phyloP scores from a whole-genome alignment of 306 rosid genomes.

The Inga oerstediana region DNA sequence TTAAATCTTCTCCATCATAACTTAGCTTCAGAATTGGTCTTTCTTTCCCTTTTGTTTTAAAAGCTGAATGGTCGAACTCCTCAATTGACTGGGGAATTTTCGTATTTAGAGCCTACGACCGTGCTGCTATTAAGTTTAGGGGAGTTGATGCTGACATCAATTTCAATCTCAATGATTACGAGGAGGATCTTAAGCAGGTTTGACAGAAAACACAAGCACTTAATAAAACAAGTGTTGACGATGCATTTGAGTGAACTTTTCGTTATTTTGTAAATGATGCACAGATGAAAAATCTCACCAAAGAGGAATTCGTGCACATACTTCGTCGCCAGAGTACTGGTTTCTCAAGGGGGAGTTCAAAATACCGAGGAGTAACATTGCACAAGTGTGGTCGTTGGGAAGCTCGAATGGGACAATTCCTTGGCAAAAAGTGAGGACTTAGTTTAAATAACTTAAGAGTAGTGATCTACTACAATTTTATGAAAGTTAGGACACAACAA shows the following conservation, averaged over 20 bases:
- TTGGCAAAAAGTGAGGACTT: conserved; percentile 96
- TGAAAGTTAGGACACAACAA: conserved; percentile 26
- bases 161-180: conserved; percentile 87
- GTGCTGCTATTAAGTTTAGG: conserved; percentile 97
- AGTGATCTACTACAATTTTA: conserved; percentile 15
- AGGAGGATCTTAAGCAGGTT: conserved; percentile 94
- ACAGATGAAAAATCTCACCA: conserved; percentile 82
- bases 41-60: not conserved
- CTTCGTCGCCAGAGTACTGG: conserved; percentile 97
- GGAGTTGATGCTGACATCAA: conserved; percentile 98
- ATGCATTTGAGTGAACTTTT: conserved; percentile 17
- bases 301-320: conserved; percentile 97
- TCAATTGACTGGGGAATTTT: conserved; percentile 32
- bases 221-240: conserved; percentile 17
- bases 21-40: not conserved
- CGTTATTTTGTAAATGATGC: conserved; percentile 16
- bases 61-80: conserved; percentile 28
- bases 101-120: conserved; percentile 88
- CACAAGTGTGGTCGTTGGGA: conserved; percentile 99
- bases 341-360: conserved; percentile 96
- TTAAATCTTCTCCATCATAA: not conserved
- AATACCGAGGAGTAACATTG: conserved; percentile 94
- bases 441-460: conserved; percentile 38
- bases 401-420: conserved; percentile 99
- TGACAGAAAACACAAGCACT: conserved; percentile 11